Conservation (phyloP, 2,329 filamentous ascomycete genomes). For the Penicillium sp. region DNA sequence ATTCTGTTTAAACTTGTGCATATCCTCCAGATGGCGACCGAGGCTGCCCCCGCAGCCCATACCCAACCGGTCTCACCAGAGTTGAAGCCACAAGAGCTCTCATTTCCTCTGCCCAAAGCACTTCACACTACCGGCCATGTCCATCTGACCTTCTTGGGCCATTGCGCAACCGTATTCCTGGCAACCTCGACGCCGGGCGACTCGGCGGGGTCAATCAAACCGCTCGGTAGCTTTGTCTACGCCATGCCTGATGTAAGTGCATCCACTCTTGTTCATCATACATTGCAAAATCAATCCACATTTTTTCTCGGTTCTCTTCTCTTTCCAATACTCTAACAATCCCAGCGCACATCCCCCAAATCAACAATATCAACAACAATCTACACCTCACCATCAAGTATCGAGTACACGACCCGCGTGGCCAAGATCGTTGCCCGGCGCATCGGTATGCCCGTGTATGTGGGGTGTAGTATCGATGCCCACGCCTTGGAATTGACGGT, state of each 20-base stretch:
- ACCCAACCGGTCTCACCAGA: constrained; percentile 28
- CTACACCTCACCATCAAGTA: constrained; percentile 70
- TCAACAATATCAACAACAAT: constrained; percentile 75
- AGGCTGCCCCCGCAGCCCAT: constrained; percentile 9
- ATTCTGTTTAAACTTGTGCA: no score
- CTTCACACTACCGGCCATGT: constrained; percentile 62
- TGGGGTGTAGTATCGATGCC: constrained; percentile 85
- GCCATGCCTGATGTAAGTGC: constrained; percentile 80
- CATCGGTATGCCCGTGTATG: constrained; percentile 77
- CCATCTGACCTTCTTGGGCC: constrained; percentile 59
- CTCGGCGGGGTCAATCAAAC: constrained; percentile 44
- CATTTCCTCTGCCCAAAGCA: constrained; percentile 61
- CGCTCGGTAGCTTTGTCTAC: constrained; percentile 90
- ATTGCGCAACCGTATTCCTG: constrained; percentile 61
- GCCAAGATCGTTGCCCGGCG: constrained; percentile 81
- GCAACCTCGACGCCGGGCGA: constrained; percentile 57
- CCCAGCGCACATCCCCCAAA: constrained; percentile 48
- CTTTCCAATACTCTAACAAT: constrained; percentile 10
- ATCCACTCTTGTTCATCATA: neutral
- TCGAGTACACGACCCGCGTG: constrained; percentile 85
- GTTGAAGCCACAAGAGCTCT: constrained; percentile 56
- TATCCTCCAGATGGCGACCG: neutral
- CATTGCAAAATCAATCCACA: no score
- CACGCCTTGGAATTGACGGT: constrained; percentile 75
- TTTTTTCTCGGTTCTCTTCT: no score